These are phyloP conservation scores for Tubosaeta sp. DNA, from an alignment of 768 basidiomycete species.

Conservation along the genomic window DNA sequence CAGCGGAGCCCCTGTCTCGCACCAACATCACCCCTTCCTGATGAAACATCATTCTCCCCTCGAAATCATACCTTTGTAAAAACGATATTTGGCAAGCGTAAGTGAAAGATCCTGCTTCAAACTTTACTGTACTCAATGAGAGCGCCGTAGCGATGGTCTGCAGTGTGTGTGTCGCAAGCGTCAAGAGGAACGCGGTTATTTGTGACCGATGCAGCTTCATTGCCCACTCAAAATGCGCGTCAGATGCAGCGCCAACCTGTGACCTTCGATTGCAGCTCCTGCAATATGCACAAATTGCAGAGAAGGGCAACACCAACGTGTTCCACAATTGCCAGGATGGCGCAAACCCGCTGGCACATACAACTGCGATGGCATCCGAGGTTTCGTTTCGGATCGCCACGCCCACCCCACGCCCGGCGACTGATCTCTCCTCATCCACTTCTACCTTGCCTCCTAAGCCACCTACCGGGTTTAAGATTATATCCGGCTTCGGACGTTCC, in stretches of 20 bases:
- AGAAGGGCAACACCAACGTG: slow-evolving; percentile 55
- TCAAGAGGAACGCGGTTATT: slow-evolving; percentile 84
- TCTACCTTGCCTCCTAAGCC: slow-evolving; percentile 34
- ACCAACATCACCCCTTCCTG: slow-evolving; percentile 26
- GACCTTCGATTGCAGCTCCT: slow-evolving; percentile 80
- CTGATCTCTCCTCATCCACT: slow-evolving; percentile 39
- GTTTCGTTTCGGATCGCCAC: slow-evolving; percentile 41
- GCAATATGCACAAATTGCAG: slow-evolving; percentile 73
- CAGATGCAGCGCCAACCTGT: slow-evolving; percentile 73
- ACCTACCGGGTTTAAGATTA: slow-evolving; percentile 61
- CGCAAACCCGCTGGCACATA: slow-evolving; percentile 14
- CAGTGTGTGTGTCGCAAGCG: slow-evolving; percentile 71
- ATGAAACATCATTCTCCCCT: slow-evolving; percentile 46
- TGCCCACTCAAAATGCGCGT: slow-evolving; percentile 73
- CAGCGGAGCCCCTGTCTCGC: slow-evolving; percentile 37
- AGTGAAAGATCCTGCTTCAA: slow-evolving; percentile 28
- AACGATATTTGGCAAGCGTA: slow-evolving; percentile 90
- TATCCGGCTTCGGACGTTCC: slow-evolving; percentile 61
- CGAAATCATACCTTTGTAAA: slow-evolving; percentile 84
- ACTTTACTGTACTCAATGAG: slow-evolving; percentile 6
- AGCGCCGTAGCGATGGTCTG: slow-evolving; percentile 69
- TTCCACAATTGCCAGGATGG: slow-evolving; percentile 53
- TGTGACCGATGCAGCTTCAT: slow-evolving; percentile 90
- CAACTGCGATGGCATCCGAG: slow-evolving; percentile 49
- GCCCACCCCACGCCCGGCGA: slow-evolving; percentile 44